These are phyloP conservation scores for Talaromyces sp. DNA, from an alignment of 2,329 filamentous ascomycete species.

Conservation along the genomic window DNA sequence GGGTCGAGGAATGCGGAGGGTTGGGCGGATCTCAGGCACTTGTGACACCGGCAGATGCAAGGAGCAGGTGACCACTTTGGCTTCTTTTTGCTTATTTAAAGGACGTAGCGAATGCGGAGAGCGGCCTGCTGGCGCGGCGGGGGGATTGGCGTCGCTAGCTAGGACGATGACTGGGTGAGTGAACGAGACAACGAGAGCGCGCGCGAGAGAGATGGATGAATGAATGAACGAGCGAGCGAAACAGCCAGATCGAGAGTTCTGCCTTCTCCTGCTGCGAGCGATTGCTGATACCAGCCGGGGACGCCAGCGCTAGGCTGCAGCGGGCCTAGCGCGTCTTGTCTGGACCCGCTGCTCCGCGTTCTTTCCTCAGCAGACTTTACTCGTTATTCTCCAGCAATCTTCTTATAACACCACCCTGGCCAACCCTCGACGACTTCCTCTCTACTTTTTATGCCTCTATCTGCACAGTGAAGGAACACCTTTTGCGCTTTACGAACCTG, in stretches of 20 bases:
- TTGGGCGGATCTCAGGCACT: conserved; percentile 10
- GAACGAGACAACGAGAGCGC: background rate
- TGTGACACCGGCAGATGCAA: conserved; percentile 13
- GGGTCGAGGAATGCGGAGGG: background rate
- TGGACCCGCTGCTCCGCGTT: background rate
- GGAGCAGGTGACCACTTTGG: conserved; percentile 12
- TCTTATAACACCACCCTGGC: too few species aligned
- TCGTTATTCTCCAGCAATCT: too few species aligned
- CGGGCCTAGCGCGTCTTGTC: background rate
- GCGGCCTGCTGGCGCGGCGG: background rate
- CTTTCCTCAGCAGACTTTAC: background rate
- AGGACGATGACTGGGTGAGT: background rate
- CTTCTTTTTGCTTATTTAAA: background rate
- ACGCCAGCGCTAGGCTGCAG: background rate
- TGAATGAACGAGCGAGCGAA: background rate
- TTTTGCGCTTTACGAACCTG: too few species aligned
- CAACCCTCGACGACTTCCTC: too few species aligned
- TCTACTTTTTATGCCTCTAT: too few species aligned
- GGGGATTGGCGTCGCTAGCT: background rate
- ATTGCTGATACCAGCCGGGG: background rate
- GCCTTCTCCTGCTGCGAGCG: background rate
- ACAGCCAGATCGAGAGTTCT: background rate
- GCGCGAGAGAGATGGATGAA: background rate
- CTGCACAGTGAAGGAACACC: too few species aligned
- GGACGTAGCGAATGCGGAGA: background rate